Conservation (phyloP, 2,329 filamentous ascomycete genomes). For the Magnaporthiopsis incrustans region DNA sequence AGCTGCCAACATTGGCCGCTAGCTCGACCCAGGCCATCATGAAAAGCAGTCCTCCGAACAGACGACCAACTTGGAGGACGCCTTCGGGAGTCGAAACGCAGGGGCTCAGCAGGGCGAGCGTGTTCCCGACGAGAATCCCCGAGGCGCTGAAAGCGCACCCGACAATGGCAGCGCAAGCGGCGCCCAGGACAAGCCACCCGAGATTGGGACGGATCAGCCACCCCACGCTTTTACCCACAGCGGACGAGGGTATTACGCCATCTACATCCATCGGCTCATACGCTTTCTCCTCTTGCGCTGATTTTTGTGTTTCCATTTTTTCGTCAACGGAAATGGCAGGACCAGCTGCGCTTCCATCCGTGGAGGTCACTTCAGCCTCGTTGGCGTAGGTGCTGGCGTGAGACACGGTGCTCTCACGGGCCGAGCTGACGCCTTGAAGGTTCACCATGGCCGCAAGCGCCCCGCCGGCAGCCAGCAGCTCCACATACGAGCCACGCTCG, state of each 20-base stretch:
- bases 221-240: constrained; percentile 8
- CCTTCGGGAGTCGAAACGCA: constrained; percentile 37
- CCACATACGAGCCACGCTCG: constrained; percentile 50
- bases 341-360: not conserved
- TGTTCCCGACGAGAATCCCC: constrained; percentile 53
- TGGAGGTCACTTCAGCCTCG: not conserved
- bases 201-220: constrained; percentile 25
- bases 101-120: constrained; percentile 46
- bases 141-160: constrained; percentile 49
- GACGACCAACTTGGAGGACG: constrained; percentile 40
- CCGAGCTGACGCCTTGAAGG: constrained; percentile 14
- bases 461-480: constrained; percentile 35
- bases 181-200: constrained; percentile 32
- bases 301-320: not conserved
- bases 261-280: not conserved
- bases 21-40: constrained; percentile 52
- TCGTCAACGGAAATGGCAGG: not conserved
- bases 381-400: constrained; percentile 1
- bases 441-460: constrained; percentile 41
- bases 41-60: constrained; percentile 53
- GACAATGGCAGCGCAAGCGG: constrained; percentile 43
- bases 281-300: not conserved
- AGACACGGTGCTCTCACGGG: constrained; percentile 7
- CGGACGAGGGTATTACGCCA: not conserved
- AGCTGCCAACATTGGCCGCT: constrained; percentile 48